phyloP scores from a whole-genome alignment of 768 basidiomycete species.

The Tephrocybe sp. region DNA sequence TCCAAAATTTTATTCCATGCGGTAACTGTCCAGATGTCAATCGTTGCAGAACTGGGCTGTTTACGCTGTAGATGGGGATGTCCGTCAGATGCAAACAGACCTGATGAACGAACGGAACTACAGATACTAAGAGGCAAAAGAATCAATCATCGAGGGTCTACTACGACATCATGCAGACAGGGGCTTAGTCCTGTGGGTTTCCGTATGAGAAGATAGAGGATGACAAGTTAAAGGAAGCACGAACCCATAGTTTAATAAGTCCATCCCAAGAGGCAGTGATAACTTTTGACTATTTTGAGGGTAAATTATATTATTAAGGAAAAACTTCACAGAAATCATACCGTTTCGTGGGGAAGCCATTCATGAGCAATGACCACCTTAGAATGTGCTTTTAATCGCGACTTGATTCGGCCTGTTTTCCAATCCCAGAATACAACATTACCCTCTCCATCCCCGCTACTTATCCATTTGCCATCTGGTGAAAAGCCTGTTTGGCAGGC shows the following conservation, averaged over 20 bases:
- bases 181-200: constrained; percentile 36
- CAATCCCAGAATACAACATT: constrained; percentile 99
- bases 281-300: constrained; percentile 75
- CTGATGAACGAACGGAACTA: not conserved
- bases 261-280: constrained; percentile 98
- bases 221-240: constrained; percentile 26
- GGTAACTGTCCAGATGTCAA: not conserved
- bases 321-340: constrained; percentile 48
- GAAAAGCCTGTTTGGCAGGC: constrained; percentile 97
- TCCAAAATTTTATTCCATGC: not conserved
- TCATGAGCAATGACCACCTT: constrained; percentile 98
- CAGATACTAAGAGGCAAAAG: too few species aligned
- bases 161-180: constrained; percentile 7
- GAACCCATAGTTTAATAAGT: constrained; percentile 94
- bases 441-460: constrained; percentile 92
- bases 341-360: constrained; percentile 97
- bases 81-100: constrained; percentile 3
- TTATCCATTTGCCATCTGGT: constrained; percentile 97
- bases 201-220: constrained; percentile 13
- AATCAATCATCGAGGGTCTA: too few species aligned
- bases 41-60: not conserved
- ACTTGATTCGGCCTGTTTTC: constrained; percentile 97
- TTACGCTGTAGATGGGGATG: not conserved
- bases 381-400: constrained; percentile 80
- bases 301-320: constrained; percentile 13